Evolutionary conservation across 176 grass and related monocot genomes (phyloP).

Genomic region (Oryza longistaminata): DNA sequence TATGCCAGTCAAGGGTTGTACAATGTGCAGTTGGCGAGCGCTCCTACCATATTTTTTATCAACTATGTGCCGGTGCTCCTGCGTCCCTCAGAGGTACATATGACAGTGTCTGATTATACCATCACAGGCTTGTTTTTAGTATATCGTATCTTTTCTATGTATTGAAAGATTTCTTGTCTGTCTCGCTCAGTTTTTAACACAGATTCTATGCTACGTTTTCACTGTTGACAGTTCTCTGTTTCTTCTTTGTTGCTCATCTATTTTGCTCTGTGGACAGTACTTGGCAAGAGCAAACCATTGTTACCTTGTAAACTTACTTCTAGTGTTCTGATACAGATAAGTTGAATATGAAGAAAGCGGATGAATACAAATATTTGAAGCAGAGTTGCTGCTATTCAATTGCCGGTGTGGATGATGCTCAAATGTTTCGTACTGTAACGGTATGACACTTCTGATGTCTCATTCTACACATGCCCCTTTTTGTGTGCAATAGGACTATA

Average conservation of each 20-base stretch:
- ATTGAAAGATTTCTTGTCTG: conserved; percentile 18
- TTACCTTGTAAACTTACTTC: conserved; percentile 22
- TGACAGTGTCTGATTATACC: conserved; percentile 3
- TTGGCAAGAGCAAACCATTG: not conserved
- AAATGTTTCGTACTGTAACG: conserved; percentile 80
- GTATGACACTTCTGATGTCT: conserved; percentile 41
- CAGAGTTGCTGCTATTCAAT: conserved; percentile 93
- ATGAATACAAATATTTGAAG: conserved; percentile 97
- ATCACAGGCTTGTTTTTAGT: conserved; percentile 16
- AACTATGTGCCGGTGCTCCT: conserved; percentile 87
- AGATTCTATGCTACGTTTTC: conserved; percentile 14
- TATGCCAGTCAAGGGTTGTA: conserved; percentile 92
- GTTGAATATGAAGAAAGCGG: conserved; percentile 88
- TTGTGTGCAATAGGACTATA: not conserved
- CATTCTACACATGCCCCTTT: conserved; percentile 25
- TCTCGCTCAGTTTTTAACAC: conserved; percentile 7
- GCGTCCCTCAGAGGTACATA: conserved; percentile 67
- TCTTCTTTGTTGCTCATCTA: conserved; percentile 1
- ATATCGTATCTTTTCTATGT: not conserved
- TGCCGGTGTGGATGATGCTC: conserved; percentile 88
- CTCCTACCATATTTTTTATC: conserved; percentile 99
- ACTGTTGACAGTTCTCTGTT: not conserved
- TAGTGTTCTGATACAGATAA: conserved; percentile 66
- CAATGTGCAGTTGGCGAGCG: conserved; percentile 82
- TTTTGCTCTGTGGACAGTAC: conserved; percentile 15